Evolutionary conservation across 345 rosid species (phyloP), one percentile per base, ranked within the genome.

Genomic region (Ceriops decandra): DNA sequence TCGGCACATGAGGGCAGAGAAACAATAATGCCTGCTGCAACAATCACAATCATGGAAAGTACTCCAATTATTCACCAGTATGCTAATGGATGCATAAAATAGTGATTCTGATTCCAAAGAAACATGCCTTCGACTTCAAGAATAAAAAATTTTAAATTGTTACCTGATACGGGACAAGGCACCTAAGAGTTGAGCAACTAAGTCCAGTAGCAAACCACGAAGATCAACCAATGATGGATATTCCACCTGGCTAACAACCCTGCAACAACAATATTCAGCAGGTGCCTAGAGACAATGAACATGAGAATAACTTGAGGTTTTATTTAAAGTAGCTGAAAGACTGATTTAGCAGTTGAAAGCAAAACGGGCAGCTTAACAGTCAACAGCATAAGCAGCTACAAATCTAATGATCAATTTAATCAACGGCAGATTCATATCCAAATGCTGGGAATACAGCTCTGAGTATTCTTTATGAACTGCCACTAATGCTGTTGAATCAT

Each of bases 91-190:
- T 24, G 59, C 27, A 22, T 42, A 42, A 42, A 0, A 15, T 13
- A 52, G 9, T 2, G 20, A 57, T 53, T 57, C 35, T 57, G 63
- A 42, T 32, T 58, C 38, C 35, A 42, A 26, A 32, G n/a, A 24
- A 67, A 32, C 20, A 58, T 32, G 11, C 28, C n/a, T 62, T 57
- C 32, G 66, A 32, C 51, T 16, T 67, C 63, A 54, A 73, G 52
- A 56, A 73, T 52, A 7, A 73, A 60, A 63, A 35, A 51, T 52
- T 36, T 11, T 33, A 28, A 51, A 19, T 20, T 60, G 67, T 72
- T 79, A 91, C 99, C 99, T 91, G 80, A 95, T 95, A 62, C 96
- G 92, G 69, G 99, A 95, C 72, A 95, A 84, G 74, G 98, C 99
- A 76, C 99, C 99, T 53, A 95, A 76, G 68, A 95, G 95, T 77